These are phyloP conservation scores for Lactarius vividus DNA, from an alignment of 768 basidiomycete species.

Conservation along the genomic window DNA sequence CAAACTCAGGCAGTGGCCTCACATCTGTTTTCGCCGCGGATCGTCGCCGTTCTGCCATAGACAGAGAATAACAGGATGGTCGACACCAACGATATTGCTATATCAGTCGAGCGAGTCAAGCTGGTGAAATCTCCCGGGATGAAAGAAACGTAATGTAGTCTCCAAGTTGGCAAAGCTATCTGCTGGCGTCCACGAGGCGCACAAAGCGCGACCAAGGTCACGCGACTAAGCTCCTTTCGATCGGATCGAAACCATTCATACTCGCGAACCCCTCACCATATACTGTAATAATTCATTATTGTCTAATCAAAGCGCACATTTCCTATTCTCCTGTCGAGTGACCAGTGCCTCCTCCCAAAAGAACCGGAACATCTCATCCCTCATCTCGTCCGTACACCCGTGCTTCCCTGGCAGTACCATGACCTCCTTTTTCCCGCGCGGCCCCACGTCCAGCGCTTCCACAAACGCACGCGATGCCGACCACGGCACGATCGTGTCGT, in stretches of 20 bases:
- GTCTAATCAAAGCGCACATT: constrained; percentile 8
- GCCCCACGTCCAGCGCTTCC: no score
- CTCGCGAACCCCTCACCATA: no score
- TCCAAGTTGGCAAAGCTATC: background rate
- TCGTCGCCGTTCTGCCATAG: constrained; percentile 4
- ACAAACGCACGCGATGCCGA: no score
- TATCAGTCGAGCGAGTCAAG: background rate
- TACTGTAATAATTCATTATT: background rate
- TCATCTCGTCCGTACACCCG: constrained; percentile 39
- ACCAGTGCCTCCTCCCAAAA: constrained; percentile 28
- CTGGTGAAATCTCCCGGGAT: background rate
- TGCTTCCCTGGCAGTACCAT: constrained; percentile 38
- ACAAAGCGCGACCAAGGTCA: background rate
- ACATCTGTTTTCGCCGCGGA: background rate
- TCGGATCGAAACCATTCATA: no score
- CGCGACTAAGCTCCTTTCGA: background rate
- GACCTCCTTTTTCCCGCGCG: constrained; percentile 34
- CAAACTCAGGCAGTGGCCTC: background rate
- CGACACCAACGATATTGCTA: background rate
- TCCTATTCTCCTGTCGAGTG: background rate
- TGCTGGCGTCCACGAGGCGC: background rate
- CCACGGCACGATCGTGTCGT: no score
- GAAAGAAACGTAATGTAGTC: background rate
- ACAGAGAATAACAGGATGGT: background rate
- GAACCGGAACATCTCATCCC: constrained; percentile 29